phyloP scores from a whole-genome alignment of 1,284 basidiomycete species.

The Apiotrichum sp. region DNA sequence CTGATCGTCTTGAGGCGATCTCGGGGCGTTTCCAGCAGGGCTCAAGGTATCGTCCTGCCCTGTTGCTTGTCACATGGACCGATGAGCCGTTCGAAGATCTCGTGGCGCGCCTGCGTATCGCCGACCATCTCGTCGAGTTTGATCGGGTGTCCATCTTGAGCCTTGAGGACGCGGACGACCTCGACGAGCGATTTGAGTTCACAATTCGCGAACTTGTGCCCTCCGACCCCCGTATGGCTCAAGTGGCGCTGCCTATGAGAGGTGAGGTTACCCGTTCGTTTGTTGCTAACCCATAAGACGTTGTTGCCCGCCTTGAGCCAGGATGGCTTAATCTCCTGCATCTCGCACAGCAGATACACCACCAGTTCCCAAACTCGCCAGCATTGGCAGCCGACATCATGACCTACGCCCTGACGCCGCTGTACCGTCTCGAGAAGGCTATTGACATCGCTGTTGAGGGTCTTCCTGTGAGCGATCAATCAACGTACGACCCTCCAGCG shows the following conservation, averaged over 20 bases:
- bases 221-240: slow-evolving; percentile 15
- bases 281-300: slow-evolving; percentile 5
- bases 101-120: slow-evolving; percentile 24
- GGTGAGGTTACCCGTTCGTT: slow-evolving; percentile 13
- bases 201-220: slow-evolving; percentile 16
- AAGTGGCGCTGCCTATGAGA: slow-evolving; percentile 19
- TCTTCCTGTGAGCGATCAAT: background rate
- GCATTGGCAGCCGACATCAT: background rate
- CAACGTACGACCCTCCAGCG: slow-evolving; percentile 10
- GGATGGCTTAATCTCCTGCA: slow-evolving; percentile 18
- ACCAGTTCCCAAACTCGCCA: background rate
- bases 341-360: slow-evolving; percentile 9
- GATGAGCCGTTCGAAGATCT: slow-evolving; percentile 33
- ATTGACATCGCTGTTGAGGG: slow-evolving; percentile 6
- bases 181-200: slow-evolving; percentile 23
- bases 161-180: slow-evolving; percentile 25
- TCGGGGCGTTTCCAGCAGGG: slow-evolving; percentile 15
- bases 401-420: background rate
- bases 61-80: slow-evolving; percentile 38
- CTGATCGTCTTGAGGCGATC: slow-evolving; percentile 25
- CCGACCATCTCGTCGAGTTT: slow-evolving; percentile 20
- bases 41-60: slow-evolving; percentile 21
- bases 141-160: slow-evolving; percentile 21
- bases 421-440: background rate
- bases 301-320: slow-evolving; percentile 14